A percentile compares a stretch with the other conserved stretches of the same genome.
Evolutionary conservation across 257 asterid genomes (phyloP).

Genomic region (Fraxinus americana): DNA sequence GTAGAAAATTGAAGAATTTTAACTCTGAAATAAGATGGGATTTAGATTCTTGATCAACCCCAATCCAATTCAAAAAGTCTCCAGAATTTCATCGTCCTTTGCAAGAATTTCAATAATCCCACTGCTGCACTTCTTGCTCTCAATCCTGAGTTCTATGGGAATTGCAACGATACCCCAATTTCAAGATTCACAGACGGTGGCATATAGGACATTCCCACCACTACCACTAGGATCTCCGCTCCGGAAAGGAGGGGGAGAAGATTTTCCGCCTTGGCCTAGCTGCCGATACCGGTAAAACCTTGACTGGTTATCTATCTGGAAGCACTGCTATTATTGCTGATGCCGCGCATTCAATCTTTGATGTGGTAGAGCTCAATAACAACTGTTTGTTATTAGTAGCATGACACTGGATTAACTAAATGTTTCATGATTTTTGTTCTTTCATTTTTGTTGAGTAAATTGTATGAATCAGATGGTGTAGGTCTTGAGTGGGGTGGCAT

Average conservation of each 20-base stretch:
- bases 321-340: constrained; percentile 97
- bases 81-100: constrained; percentile 29
- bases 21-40: constrained; percentile 40
- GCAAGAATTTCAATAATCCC: constrained; percentile 19
- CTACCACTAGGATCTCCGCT: constrained; percentile 41
- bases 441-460: constrained; percentile 2
- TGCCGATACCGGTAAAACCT: constrained; percentile 86
- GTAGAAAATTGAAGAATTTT: too few relatives aligned
- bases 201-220: constrained; percentile 71
- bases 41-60: constrained; percentile 46
- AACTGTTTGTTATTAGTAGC: neutral
- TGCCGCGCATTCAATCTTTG: constrained; percentile 91
- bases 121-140: constrained; percentile 25
- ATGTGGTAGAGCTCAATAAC: constrained; percentile 55
- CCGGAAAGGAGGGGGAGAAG: constrained; percentile 77
- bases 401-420: neutral
- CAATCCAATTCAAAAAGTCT: constrained; percentile 38
- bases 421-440: neutral
- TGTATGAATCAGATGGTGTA: constrained; percentile 31
- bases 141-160: constrained; percentile 27
- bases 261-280: constrained; percentile 88
- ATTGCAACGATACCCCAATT: constrained; percentile 45
- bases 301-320: constrained; percentile 82
- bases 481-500: constrained; percentile 95
- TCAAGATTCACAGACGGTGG: constrained; percentile 63